These are phyloP conservation scores for Aspergillus taichungensis DNA, from an alignment of 495 filamentous ascomycete genomes.

Conservation along the genomic window DNA sequence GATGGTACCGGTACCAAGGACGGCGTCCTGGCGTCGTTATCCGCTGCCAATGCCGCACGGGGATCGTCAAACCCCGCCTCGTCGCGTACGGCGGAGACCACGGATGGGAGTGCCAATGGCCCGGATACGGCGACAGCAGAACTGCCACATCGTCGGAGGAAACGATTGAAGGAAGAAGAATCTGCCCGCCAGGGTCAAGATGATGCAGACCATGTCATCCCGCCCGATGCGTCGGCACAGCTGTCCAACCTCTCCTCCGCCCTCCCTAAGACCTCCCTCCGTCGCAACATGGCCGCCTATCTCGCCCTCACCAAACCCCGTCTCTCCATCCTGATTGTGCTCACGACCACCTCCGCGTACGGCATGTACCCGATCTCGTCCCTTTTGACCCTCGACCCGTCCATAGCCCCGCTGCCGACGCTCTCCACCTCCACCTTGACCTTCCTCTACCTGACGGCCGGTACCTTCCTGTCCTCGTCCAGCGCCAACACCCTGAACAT, in stretches of 20 bases:
- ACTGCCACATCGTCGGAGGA: slow-evolving; percentile 43
- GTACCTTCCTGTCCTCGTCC: slow-evolving; percentile 76
- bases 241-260: slow-evolving; percentile 63
- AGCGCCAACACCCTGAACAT: slow-evolving; percentile 95
- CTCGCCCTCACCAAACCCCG: slow-evolving; percentile 92
- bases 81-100: no score
- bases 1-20: slow-evolving; percentile 13
- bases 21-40: slow-evolving; percentile 23
- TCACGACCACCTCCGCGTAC: slow-evolving; percentile 87
- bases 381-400: slow-evolving; percentile 43
- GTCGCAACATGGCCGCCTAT: slow-evolving; percentile 70
- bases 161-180: slow-evolving; percentile 36
- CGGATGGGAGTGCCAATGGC: slow-evolving; percentile 2
- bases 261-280: slow-evolving; percentile 60
- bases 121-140: slow-evolving; percentile 21
- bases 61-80: background rate
- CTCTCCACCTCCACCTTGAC: slow-evolving; percentile 83
- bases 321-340: slow-evolving; percentile 81
- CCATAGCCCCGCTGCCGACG: slow-evolving; percentile 66
- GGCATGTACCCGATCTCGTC: slow-evolving; percentile 77
- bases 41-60: slow-evolving; percentile 5
- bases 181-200: slow-evolving; percentile 7
- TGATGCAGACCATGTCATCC: slow-evolving; percentile 37
- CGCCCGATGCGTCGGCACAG: slow-evolving; percentile 75
- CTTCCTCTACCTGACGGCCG: slow-evolving; percentile 81